These are phyloP conservation scores for Fusarium cyanostomum DNA, from an alignment of 2,329 filamentous ascomycete species.

Conservation along the genomic window DNA sequence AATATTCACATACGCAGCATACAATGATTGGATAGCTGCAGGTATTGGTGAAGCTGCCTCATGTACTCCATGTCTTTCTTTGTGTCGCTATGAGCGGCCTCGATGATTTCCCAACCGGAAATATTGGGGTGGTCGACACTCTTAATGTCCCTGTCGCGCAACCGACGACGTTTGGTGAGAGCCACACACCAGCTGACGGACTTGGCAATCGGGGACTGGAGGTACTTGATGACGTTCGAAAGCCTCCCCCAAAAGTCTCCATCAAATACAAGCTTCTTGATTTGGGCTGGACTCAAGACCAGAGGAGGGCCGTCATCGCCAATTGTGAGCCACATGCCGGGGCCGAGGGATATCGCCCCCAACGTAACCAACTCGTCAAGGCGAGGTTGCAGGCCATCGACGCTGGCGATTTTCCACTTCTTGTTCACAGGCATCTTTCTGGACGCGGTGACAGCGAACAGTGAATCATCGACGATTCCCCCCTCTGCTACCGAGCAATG, in stretches of 20 bases:
- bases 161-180: background rate
- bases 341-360: background rate
- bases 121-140: background rate
- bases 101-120: background rate
- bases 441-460: too few species aligned
- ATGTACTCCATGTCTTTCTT: background rate
- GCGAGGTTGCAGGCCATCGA: background rate
- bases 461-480: too few species aligned
- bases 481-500: too few species aligned
- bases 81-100: accelerated
- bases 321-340: background rate
- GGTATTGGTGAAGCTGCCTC: background rate
- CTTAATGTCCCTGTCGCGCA: background rate
- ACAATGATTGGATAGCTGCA: too few species aligned
- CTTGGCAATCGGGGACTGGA: background rate
- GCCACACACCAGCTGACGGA: background rate
- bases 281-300: background rate
- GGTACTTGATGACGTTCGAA: background rate
- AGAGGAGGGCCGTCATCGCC: background rate
- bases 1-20: too few species aligned
- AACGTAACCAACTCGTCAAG: background rate
- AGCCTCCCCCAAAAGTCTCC: background rate
- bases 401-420: background rate
- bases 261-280: background rate
- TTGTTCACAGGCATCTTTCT: background rate